Evolutionary conservation across 2,329 filamentous ascomycete genomes (phyloP).

Genomic region (Pleurostoma richardsiae): DNA sequence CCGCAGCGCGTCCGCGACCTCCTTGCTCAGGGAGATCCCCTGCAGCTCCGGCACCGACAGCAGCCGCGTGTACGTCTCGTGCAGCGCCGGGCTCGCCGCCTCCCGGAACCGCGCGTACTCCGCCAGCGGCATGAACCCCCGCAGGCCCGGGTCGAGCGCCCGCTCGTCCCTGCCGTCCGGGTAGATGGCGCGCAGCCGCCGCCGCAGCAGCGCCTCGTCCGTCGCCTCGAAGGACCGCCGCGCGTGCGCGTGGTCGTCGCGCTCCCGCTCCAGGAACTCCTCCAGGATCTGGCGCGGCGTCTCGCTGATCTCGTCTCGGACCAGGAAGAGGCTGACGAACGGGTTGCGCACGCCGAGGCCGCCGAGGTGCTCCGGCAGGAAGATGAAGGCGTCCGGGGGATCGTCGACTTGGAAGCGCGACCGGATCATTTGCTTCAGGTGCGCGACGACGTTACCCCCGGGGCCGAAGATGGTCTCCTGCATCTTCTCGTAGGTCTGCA

Average conservation of each 20-base stretch:
- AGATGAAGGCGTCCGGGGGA: conserved; percentile 40
- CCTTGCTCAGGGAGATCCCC: conserved; percentile 15
- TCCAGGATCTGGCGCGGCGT: conserved; percentile 16
- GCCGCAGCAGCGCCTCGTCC: conserved; percentile 6
- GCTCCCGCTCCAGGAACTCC: conserved; percentile 17
- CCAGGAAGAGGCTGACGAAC: conserved; percentile 32
- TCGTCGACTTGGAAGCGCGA: conserved; percentile 27
- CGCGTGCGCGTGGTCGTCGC: conserved; percentile 10
- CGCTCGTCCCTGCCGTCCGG: conserved; percentile 2
- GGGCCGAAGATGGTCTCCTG: conserved; percentile 29
- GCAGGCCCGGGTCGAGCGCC: conserved; percentile 7
- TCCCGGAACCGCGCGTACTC: conserved; percentile 27
- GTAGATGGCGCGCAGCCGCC: conserved; percentile 7
- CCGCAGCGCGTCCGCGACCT: conserved; percentile 16
- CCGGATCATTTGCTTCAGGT: conserved; percentile 22
- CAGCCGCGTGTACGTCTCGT: conserved; percentile 16
- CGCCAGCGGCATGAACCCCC: conserved; percentile 26
- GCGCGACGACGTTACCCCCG: conserved; percentile 18
- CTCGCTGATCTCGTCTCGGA: conserved; percentile 19
- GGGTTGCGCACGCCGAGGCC: conserved; percentile 41
- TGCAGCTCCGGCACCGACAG: conserved; percentile 14
- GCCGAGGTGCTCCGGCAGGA: conserved; percentile 37
- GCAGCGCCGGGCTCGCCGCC: conserved; percentile 10
- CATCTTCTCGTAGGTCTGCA: conserved; percentile 34
- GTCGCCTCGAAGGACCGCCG: conserved; percentile 18